These are phyloP conservation scores for Exophiala sideris DNA, from an alignment of 2,329 filamentous ascomycete species.

Conservation along the genomic window DNA sequence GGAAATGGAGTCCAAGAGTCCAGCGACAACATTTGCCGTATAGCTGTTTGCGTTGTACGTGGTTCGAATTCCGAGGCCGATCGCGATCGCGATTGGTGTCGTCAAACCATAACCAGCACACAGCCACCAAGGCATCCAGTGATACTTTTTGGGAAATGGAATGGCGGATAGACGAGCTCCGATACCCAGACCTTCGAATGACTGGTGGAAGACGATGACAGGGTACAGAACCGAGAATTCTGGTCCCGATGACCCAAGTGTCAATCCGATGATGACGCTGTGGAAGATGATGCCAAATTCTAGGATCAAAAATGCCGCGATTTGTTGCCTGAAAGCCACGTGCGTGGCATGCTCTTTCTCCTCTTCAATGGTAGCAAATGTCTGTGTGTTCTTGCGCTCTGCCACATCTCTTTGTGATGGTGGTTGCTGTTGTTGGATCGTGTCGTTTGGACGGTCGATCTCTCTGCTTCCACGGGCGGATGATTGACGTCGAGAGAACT, in stretches of 20 bases:
- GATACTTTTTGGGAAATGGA: slow-evolving; percentile 42
- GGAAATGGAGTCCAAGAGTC: slow-evolving; percentile 46
- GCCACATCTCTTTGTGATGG: slow-evolving; percentile 5
- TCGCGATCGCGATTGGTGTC: slow-evolving; percentile 51
- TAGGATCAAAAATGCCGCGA: slow-evolving; percentile 44
- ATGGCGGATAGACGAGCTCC: slow-evolving; percentile 59
- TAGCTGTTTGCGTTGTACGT: slow-evolving; percentile 43
- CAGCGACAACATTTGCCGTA: slow-evolving; percentile 44
- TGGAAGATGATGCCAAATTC: slow-evolving; percentile 64
- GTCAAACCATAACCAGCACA: slow-evolving; percentile 51
- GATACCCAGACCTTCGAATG: slow-evolving; percentile 62
- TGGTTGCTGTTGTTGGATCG: background rate
- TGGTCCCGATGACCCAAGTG: slow-evolving; percentile 55
- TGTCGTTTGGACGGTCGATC: background rate
- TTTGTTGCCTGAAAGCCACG: slow-evolving; percentile 38
- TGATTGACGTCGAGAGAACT: background rate
- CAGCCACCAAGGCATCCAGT: slow-evolving; percentile 50
- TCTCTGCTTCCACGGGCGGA: background rate
- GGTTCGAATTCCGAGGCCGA: slow-evolving; percentile 47
- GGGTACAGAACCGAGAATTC: slow-evolving; percentile 59
- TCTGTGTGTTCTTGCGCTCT: slow-evolving; percentile 9
- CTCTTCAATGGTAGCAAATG: slow-evolving; percentile 15
- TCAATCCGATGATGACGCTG: slow-evolving; percentile 62
- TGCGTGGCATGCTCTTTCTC: slow-evolving; percentile 27
- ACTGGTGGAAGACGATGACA: slow-evolving; percentile 62